Conservation (phyloP, 352 stramenopile genomes). For the Phytophthora crassamura region DNA sequence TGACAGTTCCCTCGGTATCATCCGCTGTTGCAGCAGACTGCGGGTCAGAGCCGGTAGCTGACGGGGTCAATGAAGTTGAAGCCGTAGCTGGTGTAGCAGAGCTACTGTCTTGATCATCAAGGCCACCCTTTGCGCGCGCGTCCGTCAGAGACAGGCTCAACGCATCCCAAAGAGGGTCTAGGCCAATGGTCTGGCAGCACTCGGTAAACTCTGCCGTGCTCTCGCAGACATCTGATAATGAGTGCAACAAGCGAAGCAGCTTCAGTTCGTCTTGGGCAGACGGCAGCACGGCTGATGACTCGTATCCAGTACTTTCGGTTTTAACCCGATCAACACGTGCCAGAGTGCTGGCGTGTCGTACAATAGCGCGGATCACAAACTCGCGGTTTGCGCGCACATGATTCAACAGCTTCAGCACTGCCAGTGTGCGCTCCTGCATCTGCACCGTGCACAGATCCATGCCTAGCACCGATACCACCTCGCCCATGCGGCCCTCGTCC, state of each 20-base stretch:
- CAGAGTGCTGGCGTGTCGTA: slow-evolving; percentile 63
- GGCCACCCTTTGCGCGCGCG: slow-evolving; percentile 64
- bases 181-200: slow-evolving; percentile 69
- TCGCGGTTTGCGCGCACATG: slow-evolving; percentile 65
- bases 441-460: slow-evolving; percentile 81
- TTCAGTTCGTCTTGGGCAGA: slow-evolving; percentile 93
- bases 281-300: slow-evolving; percentile 80
- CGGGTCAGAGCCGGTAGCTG: slow-evolving; percentile 33
- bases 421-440: slow-evolving; percentile 86
- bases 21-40: slow-evolving; percentile 46
- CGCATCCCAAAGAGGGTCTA: slow-evolving; percentile 82
- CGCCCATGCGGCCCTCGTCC: slow-evolving; percentile 54
- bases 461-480: slow-evolving; percentile 74
- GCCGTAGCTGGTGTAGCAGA: slow-evolving; percentile 9
- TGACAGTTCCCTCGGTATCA: slow-evolving; percentile 81
- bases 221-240: slow-evolving; percentile 88
- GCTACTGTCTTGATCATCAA: slow-evolving; percentile 69
- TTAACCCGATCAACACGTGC: slow-evolving; percentile 45
- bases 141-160: slow-evolving; percentile 80
- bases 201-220: slow-evolving; percentile 75
- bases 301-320: slow-evolving; percentile 46
- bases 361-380: slow-evolving; percentile 71
- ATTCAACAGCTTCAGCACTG: slow-evolving; percentile 82
- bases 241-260: slow-evolving; percentile 96
- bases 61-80: slow-evolving; percentile 36